Base-by-base conservation (phyloP, 305 asterid genomes). In the Fraxinus velutina region DNA sequence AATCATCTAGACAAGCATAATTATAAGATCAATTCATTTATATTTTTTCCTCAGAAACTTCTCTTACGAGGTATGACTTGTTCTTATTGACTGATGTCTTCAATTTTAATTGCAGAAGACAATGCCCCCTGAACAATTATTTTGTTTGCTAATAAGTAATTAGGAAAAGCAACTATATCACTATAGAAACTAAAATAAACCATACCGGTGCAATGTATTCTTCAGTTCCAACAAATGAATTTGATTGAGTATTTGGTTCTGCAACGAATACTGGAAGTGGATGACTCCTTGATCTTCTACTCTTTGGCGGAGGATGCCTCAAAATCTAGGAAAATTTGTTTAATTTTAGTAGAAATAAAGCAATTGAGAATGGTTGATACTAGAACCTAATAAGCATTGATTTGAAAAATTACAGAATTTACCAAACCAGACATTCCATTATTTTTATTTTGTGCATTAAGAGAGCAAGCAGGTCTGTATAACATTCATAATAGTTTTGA, bases 201-300 rank as follows among this genome's bases (percentile, higher is more conserved):
- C 87, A 64, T 94, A 96, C 99, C 87, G 99, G 98, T 57, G 99
- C 97, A 86, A 96, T 94, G 84, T 96, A 96, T 84, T 96, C 99
- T 89, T 96, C 98, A 79, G 99, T 96, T 73, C 99, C 99, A 21
- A 96, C 99, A 73, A 94, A 94, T 57, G 99, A 96, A 90, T 96
- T 96, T 47, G 98, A 96, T 78, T 90, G 97, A 6, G 93, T 83
- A 83, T 80, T 81, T 82, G 99, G 99, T 87, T 96, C 98, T 79
- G 99, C 98, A 73, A 93, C 92, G 79, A 94, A 91, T 70, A 85
- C 80, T 72, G 98, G 99, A 79, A 94, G 94, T 44, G 90, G 95
- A 72, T 91, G 93, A 81, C 88, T 91, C 86, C 89, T 90, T 24
- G 97, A 92, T 87, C 92, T 91, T 86, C 92, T 85, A 60, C 85